These are phyloP conservation scores for Trypanosoma mega DNA, from an alignment of 208 protist species.

Conservation along the genomic window DNA sequence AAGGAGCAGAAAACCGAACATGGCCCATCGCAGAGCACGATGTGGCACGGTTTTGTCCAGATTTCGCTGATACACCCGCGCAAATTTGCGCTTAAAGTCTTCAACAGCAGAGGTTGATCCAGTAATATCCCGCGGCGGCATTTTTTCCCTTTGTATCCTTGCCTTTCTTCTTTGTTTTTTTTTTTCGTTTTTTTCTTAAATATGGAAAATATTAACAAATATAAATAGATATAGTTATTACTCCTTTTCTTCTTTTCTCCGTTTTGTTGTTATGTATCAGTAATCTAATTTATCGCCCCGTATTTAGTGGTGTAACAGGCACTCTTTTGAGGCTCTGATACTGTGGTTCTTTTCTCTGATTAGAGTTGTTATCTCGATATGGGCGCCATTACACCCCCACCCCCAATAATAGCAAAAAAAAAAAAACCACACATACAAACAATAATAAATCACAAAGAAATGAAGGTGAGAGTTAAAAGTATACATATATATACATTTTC, in stretches of 20 bases:
- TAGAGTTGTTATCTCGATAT: too few species aligned
- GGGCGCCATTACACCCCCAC: too few species aligned
- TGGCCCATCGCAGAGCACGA: slow-evolving; percentile 59
- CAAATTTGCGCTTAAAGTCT: slow-evolving; percentile 20
- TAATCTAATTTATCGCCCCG: too few species aligned
- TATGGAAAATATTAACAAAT: not conserved
- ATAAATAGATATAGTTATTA: slow-evolving; percentile 2
- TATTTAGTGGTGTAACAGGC: too few species aligned
- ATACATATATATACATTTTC: too few species aligned
- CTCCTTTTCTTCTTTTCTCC: not conserved
- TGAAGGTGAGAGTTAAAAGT: too few species aligned
- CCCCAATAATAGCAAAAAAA: too few species aligned
- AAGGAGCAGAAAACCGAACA: slow-evolving; percentile 65
- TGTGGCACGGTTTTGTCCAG: slow-evolving; percentile 77
- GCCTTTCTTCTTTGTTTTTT: not conserved
- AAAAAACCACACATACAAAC: too few species aligned
- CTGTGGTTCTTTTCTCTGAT: too few species aligned
- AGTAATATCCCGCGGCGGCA: slow-evolving; percentile 32
- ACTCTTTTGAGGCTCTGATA: too few species aligned
- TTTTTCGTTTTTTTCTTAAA: not conserved
- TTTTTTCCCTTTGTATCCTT: slow-evolving; percentile 12
- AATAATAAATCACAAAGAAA: too few species aligned
- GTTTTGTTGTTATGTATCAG: not conserved
- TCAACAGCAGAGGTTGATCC: slow-evolving; percentile 13
- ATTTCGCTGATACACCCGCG: slow-evolving; percentile 46